phyloP scores from a whole-genome alignment of 1,139 yeast species.

The Lodderomyces theae region DNA sequence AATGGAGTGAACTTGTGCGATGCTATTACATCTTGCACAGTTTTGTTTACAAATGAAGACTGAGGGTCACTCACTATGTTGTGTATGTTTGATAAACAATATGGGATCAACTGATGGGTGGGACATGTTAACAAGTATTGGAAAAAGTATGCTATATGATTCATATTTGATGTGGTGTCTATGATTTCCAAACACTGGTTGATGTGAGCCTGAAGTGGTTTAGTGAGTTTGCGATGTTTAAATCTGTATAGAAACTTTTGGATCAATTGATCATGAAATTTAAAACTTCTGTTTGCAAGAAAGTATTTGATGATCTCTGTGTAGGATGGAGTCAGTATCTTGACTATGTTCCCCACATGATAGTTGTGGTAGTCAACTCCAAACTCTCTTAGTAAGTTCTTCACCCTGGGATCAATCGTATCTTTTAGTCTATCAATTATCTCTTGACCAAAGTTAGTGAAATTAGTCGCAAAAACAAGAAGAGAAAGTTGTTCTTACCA shows the following conservation, averaged over 20 bases:
- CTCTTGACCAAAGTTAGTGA: conserved; percentile 4
- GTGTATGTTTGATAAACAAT: conserved; percentile 12
- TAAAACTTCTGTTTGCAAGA: conserved; percentile 3
- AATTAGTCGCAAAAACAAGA: no score
- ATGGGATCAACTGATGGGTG: conserved; percentile 8
- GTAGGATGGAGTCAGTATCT: neutral
- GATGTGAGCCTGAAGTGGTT: conserved; percentile 6
- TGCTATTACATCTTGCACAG: conserved; percentile 8
- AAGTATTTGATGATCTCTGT: conserved; percentile 11
- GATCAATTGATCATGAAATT: conserved; percentile 10
- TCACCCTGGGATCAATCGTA: conserved; percentile 10
- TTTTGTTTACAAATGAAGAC: conserved; percentile 2
- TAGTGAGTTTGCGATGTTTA: conserved; percentile 4
- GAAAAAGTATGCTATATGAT: conserved; percentile 7
- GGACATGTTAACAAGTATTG: conserved; percentile 9
- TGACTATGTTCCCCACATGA: conserved; percentile 1
- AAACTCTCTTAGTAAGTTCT: conserved; percentile 4
- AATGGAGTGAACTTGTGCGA: conserved; percentile 3
- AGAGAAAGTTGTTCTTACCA: neutral
- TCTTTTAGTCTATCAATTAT: conserved; percentile 8
- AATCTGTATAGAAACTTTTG: conserved; percentile 5
- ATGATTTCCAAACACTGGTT: conserved; percentile 9
- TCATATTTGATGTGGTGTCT: conserved; percentile 3
- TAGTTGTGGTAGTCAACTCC: conserved; percentile 12
- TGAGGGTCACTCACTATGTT: conserved; percentile 2